Base-by-base conservation (phyloP, 2,329 filamentous ascomycete species). In the Penicillium sp. region DNA sequence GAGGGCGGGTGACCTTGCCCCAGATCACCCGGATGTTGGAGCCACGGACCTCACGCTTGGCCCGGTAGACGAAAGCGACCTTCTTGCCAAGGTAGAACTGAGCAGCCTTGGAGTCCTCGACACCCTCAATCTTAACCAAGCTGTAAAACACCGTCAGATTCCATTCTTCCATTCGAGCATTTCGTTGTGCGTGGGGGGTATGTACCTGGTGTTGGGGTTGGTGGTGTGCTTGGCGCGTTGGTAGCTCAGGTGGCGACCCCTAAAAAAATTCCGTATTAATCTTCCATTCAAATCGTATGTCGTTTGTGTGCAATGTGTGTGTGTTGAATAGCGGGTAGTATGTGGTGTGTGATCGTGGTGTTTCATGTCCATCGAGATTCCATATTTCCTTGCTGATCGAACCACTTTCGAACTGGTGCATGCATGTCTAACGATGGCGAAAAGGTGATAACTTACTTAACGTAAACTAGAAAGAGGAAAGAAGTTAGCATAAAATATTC, bases 61-160 rank as follows among this genome's bases (percentile, higher is more conserved):
- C 93, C 77, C 92, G 91, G 87, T 97, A 99, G 81, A 99, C 92
- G 81, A 92, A 99, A 78, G 94, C 94, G 78, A 97, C 87, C 84
- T 92, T 92, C 89, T 99, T 99, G 82, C 94, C 94, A 68, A 91
- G 84, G 85, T 99, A 99, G 89, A 97, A 97, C 82, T 88, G 90
- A 80, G 94, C 93, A 77, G 88, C 90, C 73, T 90, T 84, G 74
- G 89, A 86, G 84, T 90, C 86, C 74, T 96, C 92, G 73, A 97
- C 94, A 79, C 93, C 93, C 86, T 99, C 93, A 75, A 99, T 96
- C 88, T 97, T 94, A 83, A 99, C 89, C 81, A 97, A 85, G 78
- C 90, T 85, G 63, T 72, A 54, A 58, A 37, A 58, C 43, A 46
- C 55, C 33, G 64, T 73, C 63, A 70, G 63, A 66, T 59, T 59